Evolutionary conservation across 1,284 basidiomycete genomes (phyloP), one percentile per base, ranked within the genome.

Genomic region (Fereydounia khargensis): DNA sequence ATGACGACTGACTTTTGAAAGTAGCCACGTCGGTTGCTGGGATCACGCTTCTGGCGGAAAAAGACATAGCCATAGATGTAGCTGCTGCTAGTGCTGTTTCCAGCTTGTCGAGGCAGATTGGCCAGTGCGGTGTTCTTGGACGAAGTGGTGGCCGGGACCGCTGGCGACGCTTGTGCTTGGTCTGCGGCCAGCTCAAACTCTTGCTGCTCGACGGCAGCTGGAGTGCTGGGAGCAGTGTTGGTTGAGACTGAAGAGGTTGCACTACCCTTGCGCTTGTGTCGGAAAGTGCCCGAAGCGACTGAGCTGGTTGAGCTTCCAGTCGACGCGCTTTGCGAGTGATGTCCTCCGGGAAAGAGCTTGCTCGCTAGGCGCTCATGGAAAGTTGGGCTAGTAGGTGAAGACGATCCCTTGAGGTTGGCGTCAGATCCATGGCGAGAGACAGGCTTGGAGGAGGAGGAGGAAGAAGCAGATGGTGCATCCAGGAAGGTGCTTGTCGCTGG

Each of bases 1-100:
- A 94, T 84, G 18, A 94, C 88, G 34, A 94, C 79, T 1, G 90
- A 91, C 58, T 87, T 86, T 86, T 70, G 74, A 25, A 73, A 74
- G 44, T 76, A 76, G 16, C 74, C 73, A 18, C 74, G 52, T 10
- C 60, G 44, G 32, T 68, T 63, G 30, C 47, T 48, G 0, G 74
- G 33, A 25, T 76, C 73, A 18, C 53, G 49, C 37, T 63, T 65
- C 43, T 76, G 74, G 6, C 63, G 63, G 42, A 75, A 76, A 44
- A 66, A 76, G 33, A 68, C 66, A 38, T 73, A 75, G 21, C 73
- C 73, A 45, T 73, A 72, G 38, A 74, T 66, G 47, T 73, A 74
- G 53, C 58, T 67, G 23, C 65, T 67, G 40, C 56, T 62, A 4
- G 57, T 59, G 46, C 71, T 70, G 48, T 47, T 62, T 30, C 48